Evolutionary conservation across 2,329 filamentous ascomycete genomes (phyloP), one percentile per base, ranked within the genome.

Genomic region (Penicillium sp.): DNA sequence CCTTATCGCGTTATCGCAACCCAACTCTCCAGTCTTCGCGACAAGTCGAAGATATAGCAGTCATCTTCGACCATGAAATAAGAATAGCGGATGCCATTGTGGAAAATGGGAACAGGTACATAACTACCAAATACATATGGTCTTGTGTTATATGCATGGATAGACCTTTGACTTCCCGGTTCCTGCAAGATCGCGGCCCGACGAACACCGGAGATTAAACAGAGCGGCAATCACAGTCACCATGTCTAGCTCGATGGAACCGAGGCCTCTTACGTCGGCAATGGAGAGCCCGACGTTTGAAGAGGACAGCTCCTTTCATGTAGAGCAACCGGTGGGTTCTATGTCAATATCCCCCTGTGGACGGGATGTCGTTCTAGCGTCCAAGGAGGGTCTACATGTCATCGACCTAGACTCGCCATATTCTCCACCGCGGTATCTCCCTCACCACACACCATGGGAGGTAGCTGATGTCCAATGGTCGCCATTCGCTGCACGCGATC

Each of bases 381-480:
- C 91, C 82, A 91, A 90, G 53, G 89, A 94, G 69, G 93, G 93
- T 47, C 83, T 97, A 55, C 89, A 93, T 70, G 91, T 97, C 65
- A 93, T 97, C 69, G 93, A 97, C 68, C 82, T 97, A 47, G 93
- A 97, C 77, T 92, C 88, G 12, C 91, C 91, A 0, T 94, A 92
- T 71, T 94, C 89, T 59, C 89, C 89, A 10, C 93, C 93, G 19
- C 88, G 92, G 19, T 89, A 92, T 68, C 82, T 97, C 66, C 89
- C 89, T 61, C 91, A 96, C 75, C 89, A 91, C 55, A 87, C 91
- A 43, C 89, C 91, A n/a, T 97, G 93, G 91, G 87, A 96, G 51
- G 93, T 96, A 6, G 92, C 93, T 12, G 93, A 97, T 74, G 93
- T 96, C 31, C 93, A 97, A 75, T 97, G 93, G 93, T 96, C 91